Conservation (phyloP, 148 eudicot species). For the Bassia scoparia region DNA sequence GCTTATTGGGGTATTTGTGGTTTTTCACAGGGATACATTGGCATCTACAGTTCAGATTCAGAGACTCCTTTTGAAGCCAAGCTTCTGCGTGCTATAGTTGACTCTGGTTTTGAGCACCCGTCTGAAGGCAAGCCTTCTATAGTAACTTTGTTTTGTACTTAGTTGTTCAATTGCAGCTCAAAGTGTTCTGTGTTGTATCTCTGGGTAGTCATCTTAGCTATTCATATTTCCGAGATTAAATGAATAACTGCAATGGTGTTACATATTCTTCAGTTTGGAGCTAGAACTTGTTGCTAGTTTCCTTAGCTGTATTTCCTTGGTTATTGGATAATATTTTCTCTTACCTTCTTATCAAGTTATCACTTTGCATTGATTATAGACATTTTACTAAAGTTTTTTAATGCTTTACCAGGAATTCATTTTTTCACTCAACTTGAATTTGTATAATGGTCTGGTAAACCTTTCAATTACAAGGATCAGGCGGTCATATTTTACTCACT, state of each 20-base stretch:
- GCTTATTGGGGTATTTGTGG: background rate
- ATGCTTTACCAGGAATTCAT: conserved; percentile 46
- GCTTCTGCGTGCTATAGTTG: conserved; percentile 64
- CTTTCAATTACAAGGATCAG: conserved; percentile 48
- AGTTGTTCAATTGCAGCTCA: background rate
- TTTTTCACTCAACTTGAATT: conserved; percentile 42
- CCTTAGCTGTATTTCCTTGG: too few relatives aligned
- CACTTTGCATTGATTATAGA: background rate
- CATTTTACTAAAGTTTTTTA: background rate
- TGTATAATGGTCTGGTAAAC: conserved; percentile 49
- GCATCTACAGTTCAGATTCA: conserved; percentile 66
- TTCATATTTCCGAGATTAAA: background rate
- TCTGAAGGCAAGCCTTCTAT: conserved; percentile 52
- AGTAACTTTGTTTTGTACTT: background rate
- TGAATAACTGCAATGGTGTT: too few relatives aligned
- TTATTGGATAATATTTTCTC: background rate
- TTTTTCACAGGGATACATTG: conserved; percentile 46
- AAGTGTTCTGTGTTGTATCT: background rate
- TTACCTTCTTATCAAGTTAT: background rate
- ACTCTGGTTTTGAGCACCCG: conserved; percentile 68
- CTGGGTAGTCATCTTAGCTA: background rate
- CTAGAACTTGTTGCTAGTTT: too few relatives aligned
- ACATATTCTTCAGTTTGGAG: too few relatives aligned
- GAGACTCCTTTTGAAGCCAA: conserved; percentile 65
- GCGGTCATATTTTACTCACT: conserved; percentile 46